A percentile compares a stretch with the other conserved stretches of the same genome.
Conservation (phyloP, 371 early-diverging fungal species). For the Mucor irregularis region DNA sequence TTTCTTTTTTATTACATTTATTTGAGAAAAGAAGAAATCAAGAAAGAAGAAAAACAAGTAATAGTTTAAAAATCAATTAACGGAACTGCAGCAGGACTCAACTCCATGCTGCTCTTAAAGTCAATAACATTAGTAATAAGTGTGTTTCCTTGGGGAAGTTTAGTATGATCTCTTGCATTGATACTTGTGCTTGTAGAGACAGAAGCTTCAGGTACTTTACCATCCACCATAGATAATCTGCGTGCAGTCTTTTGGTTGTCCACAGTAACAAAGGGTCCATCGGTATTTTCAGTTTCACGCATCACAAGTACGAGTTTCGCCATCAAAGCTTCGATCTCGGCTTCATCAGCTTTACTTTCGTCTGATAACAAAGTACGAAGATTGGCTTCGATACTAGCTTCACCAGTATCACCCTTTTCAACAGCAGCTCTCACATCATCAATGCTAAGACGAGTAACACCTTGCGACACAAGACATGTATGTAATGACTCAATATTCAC, state of each 20-base stretch:
- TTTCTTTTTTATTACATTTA: too few relatives aligned
- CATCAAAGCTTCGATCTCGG: slow-evolving; percentile 41
- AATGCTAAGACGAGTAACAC: slow-evolving; percentile 34
- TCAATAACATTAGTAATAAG: slow-evolving; percentile 45
- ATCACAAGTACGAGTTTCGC: slow-evolving; percentile 43
- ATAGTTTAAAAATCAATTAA: slow-evolving; percentile 27
- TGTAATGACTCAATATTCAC: slow-evolving; percentile 51
- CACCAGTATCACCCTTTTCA: slow-evolving; percentile 46
- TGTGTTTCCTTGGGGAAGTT: slow-evolving; percentile 38
- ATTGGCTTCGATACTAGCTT: slow-evolving; percentile 37
- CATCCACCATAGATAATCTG: slow-evolving; percentile 33
- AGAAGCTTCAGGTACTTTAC: slow-evolving; percentile 13
- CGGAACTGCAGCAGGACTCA: slow-evolving; percentile 52
- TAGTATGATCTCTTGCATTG: slow-evolving; percentile 21
- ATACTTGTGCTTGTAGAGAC: not conserved
- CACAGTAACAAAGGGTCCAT: slow-evolving; percentile 46
- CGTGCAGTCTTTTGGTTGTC: slow-evolving; percentile 47
- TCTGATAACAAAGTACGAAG: slow-evolving; percentile 43
- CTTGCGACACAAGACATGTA: slow-evolving; percentile 37
- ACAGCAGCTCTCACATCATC: slow-evolving; percentile 49
- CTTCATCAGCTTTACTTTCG: slow-evolving; percentile 49
- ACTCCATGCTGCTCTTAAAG: slow-evolving; percentile 55
- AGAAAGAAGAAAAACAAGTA: too few relatives aligned
- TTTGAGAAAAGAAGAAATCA: too few relatives aligned
- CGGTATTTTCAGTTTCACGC: slow-evolving; percentile 31